Percentiles rank a stretch among this genome's conserved stretches.
These are phyloP conservation scores for Sphaerosporella brunnea DNA, from an alignment of 495 filamentous ascomycete species.

Conservation along the genomic window DNA sequence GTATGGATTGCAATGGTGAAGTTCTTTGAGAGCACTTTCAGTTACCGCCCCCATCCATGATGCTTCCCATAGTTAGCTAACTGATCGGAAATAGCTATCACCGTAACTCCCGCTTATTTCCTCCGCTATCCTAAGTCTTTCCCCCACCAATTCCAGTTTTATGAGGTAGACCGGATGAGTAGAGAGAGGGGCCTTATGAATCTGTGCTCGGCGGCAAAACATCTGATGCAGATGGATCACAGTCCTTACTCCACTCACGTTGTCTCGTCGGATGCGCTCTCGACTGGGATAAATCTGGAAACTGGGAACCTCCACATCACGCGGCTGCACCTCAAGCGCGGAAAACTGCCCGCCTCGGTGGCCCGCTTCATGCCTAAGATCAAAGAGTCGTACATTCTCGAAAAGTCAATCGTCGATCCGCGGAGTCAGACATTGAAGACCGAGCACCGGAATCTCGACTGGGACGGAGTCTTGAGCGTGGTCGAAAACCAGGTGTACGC, in stretches of 20 bases:
- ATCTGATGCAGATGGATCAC: too few relatives aligned
- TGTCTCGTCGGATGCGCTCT: constrained; percentile 87
- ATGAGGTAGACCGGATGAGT: too few relatives aligned
- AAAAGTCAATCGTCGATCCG: constrained; percentile 76
- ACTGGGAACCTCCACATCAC: constrained; percentile 73
- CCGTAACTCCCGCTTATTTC: constrained; percentile 94
- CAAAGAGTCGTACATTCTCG: constrained; percentile 71
- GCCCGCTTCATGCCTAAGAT: constrained; percentile 49
- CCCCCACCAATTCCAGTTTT: too few relatives aligned
- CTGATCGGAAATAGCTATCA: constrained; percentile 23
- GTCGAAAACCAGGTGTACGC: constrained; percentile 66
- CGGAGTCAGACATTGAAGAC: constrained; percentile 76
- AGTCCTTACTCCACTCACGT: constrained; percentile 82
- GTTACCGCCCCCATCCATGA: constrained; percentile 38
- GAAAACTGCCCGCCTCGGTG: constrained; percentile 58
- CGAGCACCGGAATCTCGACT: constrained; percentile 70
- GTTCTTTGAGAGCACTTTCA: constrained; percentile 73
- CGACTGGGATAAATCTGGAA: constrained; percentile 57
- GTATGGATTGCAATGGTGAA: constrained; percentile 71
- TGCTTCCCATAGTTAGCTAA: too few relatives aligned
- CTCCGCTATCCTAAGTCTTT: constrained; percentile 77
- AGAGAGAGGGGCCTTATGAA: too few relatives aligned
- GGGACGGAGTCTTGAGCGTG: constrained; percentile 80
- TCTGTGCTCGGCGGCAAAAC: too few relatives aligned
- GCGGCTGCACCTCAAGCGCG: constrained; percentile 84